Evolutionary conservation across 106 monocot genomes (phyloP), one percentile per base, ranked within the genome.

Genomic region (Dendrobium catenatum): DNA sequence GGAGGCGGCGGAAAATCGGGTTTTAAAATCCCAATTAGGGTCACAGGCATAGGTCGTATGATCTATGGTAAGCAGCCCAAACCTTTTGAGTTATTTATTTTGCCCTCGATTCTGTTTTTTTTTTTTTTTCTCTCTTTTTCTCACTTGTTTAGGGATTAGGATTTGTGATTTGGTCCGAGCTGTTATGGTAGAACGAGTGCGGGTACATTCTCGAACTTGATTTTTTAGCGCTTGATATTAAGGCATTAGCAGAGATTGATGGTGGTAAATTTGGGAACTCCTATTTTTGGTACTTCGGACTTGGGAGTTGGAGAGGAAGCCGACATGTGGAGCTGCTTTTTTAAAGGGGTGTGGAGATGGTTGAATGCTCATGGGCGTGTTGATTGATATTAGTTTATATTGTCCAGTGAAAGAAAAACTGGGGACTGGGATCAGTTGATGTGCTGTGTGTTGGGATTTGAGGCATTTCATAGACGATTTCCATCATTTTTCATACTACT

Each of bases 51-150:
- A 43, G 48, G 26, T 49, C 42, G 42, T 46, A 76, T 76, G 76
- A 76, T 76, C 46, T 49, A 76, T 76, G 76, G 76, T 76, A 76
- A 49, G 48, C 48, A 48, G 26, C 11, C 11, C 49, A 48, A 27
- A 13, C 49, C 46, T 22, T 49, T 26, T 49, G 76, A 76, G 76
- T 10, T 76, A 29, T 43, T 44, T 4, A 49, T 42, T 51, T 76
- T 76, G n/a, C 46, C 22, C 46, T 20, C 22, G 75, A 20, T 75
- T 75, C 75, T 75, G 26, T 33, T 73, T 73, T n/a, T 73, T 5
- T 19, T 5, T 19, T 27, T 27, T 41, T 73, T 40, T 5, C 0
- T 24, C 37, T 37, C 37, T 37, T 37, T 37, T 37, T 37, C 37
- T 37, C 37, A 37, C 37, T 37, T 37, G 44, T 22, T 46, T 44